These are phyloP conservation scores for Neurospora hispaniola DNA, from an alignment of 495 filamentous ascomycete species.

Conservation along the genomic window DNA sequence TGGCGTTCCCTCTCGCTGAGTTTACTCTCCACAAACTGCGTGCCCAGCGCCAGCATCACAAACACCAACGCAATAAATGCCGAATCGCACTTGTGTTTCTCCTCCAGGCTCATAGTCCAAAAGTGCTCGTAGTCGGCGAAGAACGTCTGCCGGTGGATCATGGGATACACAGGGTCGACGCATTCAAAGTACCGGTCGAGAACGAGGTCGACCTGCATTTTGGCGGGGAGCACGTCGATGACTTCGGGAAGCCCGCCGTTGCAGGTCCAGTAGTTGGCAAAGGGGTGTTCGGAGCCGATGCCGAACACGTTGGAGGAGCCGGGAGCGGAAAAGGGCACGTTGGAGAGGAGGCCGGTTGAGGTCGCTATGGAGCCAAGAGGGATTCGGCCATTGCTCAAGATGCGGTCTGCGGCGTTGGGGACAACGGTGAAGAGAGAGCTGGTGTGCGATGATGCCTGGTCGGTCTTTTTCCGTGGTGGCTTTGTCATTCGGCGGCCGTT, in stretches of 20 bases:
- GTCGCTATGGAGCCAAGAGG: slow-evolving; percentile 32
- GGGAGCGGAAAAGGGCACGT: slow-evolving; percentile 53
- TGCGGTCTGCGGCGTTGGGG: slow-evolving; percentile 37
- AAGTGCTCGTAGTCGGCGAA: slow-evolving; percentile 62
- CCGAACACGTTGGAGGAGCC: slow-evolving; percentile 59
- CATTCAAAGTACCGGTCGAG: slow-evolving; percentile 59
- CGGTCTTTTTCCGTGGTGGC: slow-evolving; percentile 38
- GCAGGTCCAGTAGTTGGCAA: slow-evolving; percentile 70
- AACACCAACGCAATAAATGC: slow-evolving; percentile 55
- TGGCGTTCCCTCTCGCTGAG: slow-evolving; percentile 41
- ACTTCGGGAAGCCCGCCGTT: slow-evolving; percentile 61
- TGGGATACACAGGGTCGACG: slow-evolving; percentile 65
- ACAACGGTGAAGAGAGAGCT: slow-evolving; percentile 19
- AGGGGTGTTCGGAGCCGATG: slow-evolving; percentile 54
- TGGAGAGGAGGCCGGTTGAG: slow-evolving; percentile 52
- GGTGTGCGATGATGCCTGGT: neutral
- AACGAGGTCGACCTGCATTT: slow-evolving; percentile 60
- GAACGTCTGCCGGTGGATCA: slow-evolving; percentile 56
- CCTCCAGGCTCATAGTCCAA: slow-evolving; percentile 43
- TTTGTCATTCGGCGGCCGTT: slow-evolving; percentile 49
- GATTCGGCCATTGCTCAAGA: slow-evolving; percentile 26
- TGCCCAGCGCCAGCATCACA: slow-evolving; percentile 60
- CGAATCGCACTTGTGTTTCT: slow-evolving; percentile 44
- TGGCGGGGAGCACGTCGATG: slow-evolving; percentile 56
- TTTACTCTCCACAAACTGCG: slow-evolving; percentile 55